phyloP scores from a whole-genome alignment of 1,284 basidiomycete genomes.

The Apiotrichum veenhuisii region DNA sequence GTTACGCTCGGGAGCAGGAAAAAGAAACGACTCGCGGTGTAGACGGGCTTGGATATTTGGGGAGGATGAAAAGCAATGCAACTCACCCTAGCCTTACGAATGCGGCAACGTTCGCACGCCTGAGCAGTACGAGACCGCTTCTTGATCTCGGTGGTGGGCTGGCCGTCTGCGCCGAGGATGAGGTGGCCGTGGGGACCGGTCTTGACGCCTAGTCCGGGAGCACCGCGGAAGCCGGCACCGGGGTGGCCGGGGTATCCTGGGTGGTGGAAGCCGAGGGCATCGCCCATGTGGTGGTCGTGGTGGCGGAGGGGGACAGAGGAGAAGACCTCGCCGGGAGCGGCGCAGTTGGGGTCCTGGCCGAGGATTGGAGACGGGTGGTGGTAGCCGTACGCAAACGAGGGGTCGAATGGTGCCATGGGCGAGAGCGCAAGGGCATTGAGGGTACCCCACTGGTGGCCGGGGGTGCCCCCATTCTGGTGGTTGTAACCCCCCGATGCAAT shows the following conservation, averaged over 20 bases:
- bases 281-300: background rate
- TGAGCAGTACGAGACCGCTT: conserved; percentile 28
- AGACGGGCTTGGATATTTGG: too few relatives aligned
- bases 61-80: background rate
- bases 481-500: conserved; percentile 10
- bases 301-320: background rate
- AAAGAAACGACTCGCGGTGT: too few relatives aligned
- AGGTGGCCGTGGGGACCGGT: conserved; percentile 11
- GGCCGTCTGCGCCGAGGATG: conserved; percentile 17
- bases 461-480: conserved; percentile 6
- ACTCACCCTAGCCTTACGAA: conserved; percentile 32
- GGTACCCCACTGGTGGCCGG: conserved; percentile 13
- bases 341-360: conserved; percentile 4
- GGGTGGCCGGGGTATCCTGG: background rate
- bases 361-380: conserved; percentile 13
- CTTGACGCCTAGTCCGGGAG: conserved; percentile 11
- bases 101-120: conserved; percentile 29
- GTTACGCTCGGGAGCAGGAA: too few relatives aligned
- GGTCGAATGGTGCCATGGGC: background rate
- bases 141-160: conserved; percentile 22
- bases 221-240: background rate
- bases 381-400: conserved; percentile 7
- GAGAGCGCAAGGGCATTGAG: conserved; percentile 15
- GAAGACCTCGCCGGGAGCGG: conserved; percentile 12
- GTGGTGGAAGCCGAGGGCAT: background rate